phyloP scores from a whole-genome alignment of 2,329 filamentous ascomycete genomes.

The Fonsecaea monophora region DNA sequence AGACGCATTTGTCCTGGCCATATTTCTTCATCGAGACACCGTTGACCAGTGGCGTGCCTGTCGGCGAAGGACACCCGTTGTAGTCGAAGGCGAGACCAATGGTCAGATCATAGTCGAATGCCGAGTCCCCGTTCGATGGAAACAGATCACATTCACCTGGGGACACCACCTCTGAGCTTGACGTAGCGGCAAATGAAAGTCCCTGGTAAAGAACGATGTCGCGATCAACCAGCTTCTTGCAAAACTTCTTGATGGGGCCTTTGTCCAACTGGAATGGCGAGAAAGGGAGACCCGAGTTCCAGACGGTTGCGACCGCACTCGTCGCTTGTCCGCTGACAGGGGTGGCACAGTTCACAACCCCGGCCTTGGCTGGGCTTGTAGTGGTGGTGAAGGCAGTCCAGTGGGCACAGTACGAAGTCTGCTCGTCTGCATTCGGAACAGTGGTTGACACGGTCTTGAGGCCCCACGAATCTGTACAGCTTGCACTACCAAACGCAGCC shows the following conservation, averaged over 20 bases:
- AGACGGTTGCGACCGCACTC: not conserved
- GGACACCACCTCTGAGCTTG: not conserved
- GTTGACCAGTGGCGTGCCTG: not conserved
- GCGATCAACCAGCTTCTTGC: not conserved
- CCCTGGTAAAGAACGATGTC: not conserved
- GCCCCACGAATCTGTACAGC: conserved; percentile 5
- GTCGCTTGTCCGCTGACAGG: conserved; percentile 1
- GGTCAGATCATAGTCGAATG: conserved; percentile 2
- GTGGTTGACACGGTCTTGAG: conserved; percentile 4
- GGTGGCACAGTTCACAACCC: conserved; percentile 10
- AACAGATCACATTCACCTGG: not conserved
- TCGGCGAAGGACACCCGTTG: conserved; percentile 2
- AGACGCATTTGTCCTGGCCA: conserved; percentile 1
- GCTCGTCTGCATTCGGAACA: not conserved
- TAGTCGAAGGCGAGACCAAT: conserved; percentile 7
- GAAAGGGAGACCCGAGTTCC: not conserved
- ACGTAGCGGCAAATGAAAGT: not conserved
- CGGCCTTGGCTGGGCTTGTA: conserved; percentile 7
- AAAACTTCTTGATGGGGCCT: not conserved
- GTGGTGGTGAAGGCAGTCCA: conserved; percentile 12
- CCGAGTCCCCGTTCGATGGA: not conserved
- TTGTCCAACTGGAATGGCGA: conserved; percentile 1
- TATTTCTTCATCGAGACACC: conserved; percentile 18
- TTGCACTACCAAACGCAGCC: not conserved
- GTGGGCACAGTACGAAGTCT: not conserved